phyloP scores from a whole-genome alignment of 768 basidiomycete species.

The Boletus eberwhitei region DNA sequence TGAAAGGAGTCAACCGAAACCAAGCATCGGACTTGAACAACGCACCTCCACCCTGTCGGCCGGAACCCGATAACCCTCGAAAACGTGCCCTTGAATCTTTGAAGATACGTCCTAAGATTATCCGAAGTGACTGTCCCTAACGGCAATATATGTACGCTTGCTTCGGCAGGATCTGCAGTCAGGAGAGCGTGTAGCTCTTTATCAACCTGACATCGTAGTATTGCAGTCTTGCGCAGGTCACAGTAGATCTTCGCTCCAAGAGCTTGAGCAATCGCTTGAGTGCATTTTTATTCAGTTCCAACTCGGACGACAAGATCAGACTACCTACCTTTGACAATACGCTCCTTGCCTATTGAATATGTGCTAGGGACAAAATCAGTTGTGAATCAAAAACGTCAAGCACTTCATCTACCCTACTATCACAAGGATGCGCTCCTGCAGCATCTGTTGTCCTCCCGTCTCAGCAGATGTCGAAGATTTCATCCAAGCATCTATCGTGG shows the following conservation, averaged over 20 bases:
- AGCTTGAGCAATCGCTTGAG: constrained; percentile 77
- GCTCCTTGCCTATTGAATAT: constrained; percentile 96
- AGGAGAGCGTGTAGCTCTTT: constrained; percentile 75
- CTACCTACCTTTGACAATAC: constrained; percentile 83
- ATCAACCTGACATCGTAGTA: constrained; percentile 83
- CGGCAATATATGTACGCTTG: constrained; percentile 83
- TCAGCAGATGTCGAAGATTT: constrained; percentile 24
- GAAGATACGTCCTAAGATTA: constrained; percentile 70
- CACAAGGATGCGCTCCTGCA: constrained; percentile 46
- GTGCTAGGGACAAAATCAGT: constrained; percentile 51
- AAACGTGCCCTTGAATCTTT: constrained; percentile 69
- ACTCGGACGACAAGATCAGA: not conserved
- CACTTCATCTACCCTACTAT: constrained; percentile 61
- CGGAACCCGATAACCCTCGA: constrained; percentile 76
- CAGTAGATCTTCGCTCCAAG: constrained; percentile 84
- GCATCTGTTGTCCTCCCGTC: constrained; percentile 35
- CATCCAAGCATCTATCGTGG: constrained; percentile 55
- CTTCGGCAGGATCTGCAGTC: constrained; percentile 70
- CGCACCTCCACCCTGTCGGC: constrained; percentile 96
- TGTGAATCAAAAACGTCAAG: not conserved
- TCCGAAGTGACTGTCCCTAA: constrained; percentile 74
- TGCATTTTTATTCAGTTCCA: not conserved
- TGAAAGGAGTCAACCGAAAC: constrained; percentile 2
- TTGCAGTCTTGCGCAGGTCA: constrained; percentile 77
- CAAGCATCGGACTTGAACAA: constrained; percentile 7